phyloP scores from a whole-genome alignment of 257 asterid genomes.

The Datura wrightii region DNA sequence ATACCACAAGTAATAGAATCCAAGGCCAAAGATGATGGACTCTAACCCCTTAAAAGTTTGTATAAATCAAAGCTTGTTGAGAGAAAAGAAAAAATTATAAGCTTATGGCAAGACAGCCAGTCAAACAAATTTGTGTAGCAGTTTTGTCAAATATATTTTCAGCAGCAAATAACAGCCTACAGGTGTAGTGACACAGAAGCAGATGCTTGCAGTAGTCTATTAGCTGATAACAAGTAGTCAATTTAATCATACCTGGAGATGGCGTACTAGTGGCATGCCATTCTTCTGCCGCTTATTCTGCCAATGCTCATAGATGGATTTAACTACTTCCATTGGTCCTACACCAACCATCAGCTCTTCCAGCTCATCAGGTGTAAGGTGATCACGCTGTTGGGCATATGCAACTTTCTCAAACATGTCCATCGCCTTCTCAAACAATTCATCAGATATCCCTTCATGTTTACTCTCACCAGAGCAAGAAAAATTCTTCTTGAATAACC shows the following conservation, averaged over 20 bases:
- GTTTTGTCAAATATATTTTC: not conserved
- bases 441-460: conserved; percentile 63
- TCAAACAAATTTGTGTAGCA: not conserved
- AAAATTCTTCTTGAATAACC: conserved; percentile 54
- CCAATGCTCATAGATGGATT: conserved; percentile 75
- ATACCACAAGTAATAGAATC: conserved; percentile 13
- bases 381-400: conserved; percentile 62
- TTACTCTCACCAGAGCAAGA: conserved; percentile 34
- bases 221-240: not conserved
- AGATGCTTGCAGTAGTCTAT: not conserved
- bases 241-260: conserved; percentile 70
- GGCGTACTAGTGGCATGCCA: conserved; percentile 84
- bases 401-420: conserved; percentile 83
- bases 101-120: not conserved
- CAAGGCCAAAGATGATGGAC: not conserved
- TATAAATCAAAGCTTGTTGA: conserved; percentile 17
- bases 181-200: not conserved
- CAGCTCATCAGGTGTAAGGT: conserved; percentile 71
- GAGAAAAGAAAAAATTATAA: not conserved
- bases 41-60: not conserved
- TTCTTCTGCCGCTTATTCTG: conserved; percentile 70
- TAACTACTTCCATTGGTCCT: conserved; percentile 56
- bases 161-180: conserved; percentile 7
- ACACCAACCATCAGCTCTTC: conserved; percentile 61
- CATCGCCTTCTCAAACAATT: conserved; percentile 71